Evolutionary conservation across 345 rosid genomes (phyloP), one percentile per base, ranked within the genome.

Genomic region (Hirschfeldia incana): DNA sequence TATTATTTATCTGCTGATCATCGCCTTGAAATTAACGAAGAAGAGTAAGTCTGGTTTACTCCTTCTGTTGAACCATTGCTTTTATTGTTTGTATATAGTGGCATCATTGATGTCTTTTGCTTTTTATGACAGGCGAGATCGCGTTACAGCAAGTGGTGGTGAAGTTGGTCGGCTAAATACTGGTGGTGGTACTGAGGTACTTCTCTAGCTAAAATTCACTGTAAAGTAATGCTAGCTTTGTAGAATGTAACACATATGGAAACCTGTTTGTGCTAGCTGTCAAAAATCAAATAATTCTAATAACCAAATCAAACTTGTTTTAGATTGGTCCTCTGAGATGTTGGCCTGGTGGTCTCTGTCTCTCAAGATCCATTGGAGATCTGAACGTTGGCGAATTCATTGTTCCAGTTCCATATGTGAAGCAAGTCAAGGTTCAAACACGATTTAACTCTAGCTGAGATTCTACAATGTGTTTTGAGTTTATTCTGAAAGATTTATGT

Each of bases 311-410:
- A 69, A 9, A 76, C 9, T 39, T 80, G 26, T 79, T 84, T 63
- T 82, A 96, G 99, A 89, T 96, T 87, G 98, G 98, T 74, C 99
- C 99, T 13, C 75, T 96, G 84, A 87, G 99, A 85, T 96, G 99
- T 88, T 96, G 99, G 99, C 99, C 99, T 46, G 99, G 99, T 78
- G 99, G 99, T 76, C 81, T 96, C 77, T 96, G 99, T 85, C 98
- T 96, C 78, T 96, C 99, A 49, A 88, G 99, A 85, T 96, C 99
- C 44, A 92, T 96, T 60, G 99, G 99, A 62, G 99, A 96, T 82
- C 78, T 89, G 79, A 98, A 96, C 83, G 94, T 93, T 44, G 99
- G 99, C 29, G 97, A 93, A 81, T 93, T 69, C 87, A 93, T 96
- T 81, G 98, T 96, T 81, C 98, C 99, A 74, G 95, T 96, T 84